Conservation (phyloP, 495 filamentous ascomycete species). For the Penicillium flavigenum region DNA sequence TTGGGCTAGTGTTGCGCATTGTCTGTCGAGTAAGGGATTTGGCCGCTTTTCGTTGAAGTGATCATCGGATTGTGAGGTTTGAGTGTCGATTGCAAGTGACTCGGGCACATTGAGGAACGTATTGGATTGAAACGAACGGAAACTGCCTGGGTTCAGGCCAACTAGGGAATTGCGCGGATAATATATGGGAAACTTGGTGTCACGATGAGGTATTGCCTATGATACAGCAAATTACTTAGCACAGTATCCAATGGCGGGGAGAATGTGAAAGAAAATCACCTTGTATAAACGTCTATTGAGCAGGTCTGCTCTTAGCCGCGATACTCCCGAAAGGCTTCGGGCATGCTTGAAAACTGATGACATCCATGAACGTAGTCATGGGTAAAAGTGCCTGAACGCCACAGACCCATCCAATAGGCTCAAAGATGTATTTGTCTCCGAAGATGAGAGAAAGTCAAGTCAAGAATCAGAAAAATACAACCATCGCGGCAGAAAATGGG, state of each 20-base stretch:
- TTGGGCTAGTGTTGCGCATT: neutral
- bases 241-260: neutral
- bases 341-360: conserved; percentile 49
- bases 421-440: neutral
- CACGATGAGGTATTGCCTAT: neutral
- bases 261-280: neutral
- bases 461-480: neutral
- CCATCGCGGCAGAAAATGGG: conserved; percentile 30
- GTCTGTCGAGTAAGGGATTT: neutral
- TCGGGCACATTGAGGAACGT: neutral
- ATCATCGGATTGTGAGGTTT: neutral
- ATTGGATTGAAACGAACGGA: conserved; percentile 5
- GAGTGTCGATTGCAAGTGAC: neutral
- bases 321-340: conserved; percentile 41
- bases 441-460: conserved; percentile 12
- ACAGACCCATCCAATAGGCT: conserved; percentile 15
- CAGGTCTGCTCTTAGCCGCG: conserved; percentile 35
- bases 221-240: neutral
- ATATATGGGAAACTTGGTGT: neutral
- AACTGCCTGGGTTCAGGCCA: neutral
- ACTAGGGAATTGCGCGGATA: neutral
- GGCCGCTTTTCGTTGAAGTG: neutral
- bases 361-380: conserved; percentile 50
- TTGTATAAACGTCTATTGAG: conserved; percentile 1
- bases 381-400: conserved; percentile 17